Base-by-base conservation (phyloP, 2,329 filamentous ascomycete species). In the Byssochlamys sp. region DNA sequence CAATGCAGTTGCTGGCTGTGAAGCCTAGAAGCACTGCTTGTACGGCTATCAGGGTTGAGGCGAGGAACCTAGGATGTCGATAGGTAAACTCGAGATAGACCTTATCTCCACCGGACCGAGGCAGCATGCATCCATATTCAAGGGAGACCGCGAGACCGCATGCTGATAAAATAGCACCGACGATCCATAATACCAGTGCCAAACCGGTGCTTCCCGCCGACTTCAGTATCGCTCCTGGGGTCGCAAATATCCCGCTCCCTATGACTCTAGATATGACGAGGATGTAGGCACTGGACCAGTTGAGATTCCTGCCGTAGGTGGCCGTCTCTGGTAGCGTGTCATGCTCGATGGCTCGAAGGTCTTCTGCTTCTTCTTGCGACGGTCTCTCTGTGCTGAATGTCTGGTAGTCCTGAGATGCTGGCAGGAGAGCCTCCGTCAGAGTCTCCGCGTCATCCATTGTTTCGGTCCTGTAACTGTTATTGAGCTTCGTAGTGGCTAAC, bases 31-130 rank as follows among this genome's bases (percentile, higher is more conserved):
- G 67, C 0, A 88, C 79, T 0, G 82, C 84, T 56, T 88, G 81
- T 1, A 84, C 78, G 0, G 84, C 84, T 11, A 88, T 75, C 14
- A 89, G 67, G 0, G 82, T 84, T 2, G 84, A 85, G 0, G 84
- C 83, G 2, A 89, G 76, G 60, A 87, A 84, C 4, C 80, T 78
- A 1, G 86, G 86, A 31, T 76, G 75, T 1, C 80, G 79, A 67
- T 86, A 89, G 0, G 84, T 84, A 67, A 85, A 86, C 68, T 89
- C 86, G 51, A 89, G 79, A 65, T 88, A 89, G 5, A 88, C 84
- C 70, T 89, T 89, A 27, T 82, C 77, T 26, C 85, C 86, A 5
- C 86, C 86, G 0, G 83, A 86, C 0, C 85, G 78, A 14, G 87
- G 87, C 12, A 89, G 73, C 85, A 88, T 88, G 64, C 81, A 85